A percentile compares a stretch with the other conserved stretches of the same genome.
These are phyloP conservation scores for Pestalotiopsis sp. DNA, from an alignment of 2,329 filamentous ascomycete genomes.

Conservation along the genomic window DNA sequence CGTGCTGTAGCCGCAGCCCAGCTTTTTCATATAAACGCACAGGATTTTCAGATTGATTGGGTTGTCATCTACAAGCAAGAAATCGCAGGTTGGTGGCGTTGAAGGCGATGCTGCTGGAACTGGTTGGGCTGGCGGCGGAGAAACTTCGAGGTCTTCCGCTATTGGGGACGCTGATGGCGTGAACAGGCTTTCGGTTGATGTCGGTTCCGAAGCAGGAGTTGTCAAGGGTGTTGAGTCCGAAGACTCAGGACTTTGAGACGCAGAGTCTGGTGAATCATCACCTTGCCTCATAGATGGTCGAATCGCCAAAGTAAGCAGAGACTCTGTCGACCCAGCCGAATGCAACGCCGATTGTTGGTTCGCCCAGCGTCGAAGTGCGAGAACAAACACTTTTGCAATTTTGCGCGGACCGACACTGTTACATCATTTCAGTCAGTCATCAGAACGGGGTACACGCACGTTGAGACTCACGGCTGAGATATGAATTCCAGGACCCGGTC, in stretches of 20 bases:
- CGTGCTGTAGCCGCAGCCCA: slow-evolving; percentile 32
- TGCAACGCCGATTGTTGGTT: neutral
- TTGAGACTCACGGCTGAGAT: slow-evolving; percentile 38
- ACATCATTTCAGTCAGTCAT: neutral
- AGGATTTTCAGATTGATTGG: slow-evolving; percentile 40
- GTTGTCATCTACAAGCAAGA: slow-evolving; percentile 46
- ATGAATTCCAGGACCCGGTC: slow-evolving; percentile 37
- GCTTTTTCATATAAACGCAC: slow-evolving; percentile 32
- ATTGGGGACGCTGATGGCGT: too few species aligned
- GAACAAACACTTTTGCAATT: slow-evolving; percentile 34
- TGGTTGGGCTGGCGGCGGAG: neutral
- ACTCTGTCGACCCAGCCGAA: neutral
- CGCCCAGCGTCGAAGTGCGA: neutral
- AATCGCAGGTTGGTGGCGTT: neutral
- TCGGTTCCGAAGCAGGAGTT: too few species aligned
- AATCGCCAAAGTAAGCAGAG: neutral
- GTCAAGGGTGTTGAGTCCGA: too few species aligned
- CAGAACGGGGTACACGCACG: neutral
- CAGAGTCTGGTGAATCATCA: neutral
- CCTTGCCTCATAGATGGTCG: neutral
- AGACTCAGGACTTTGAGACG: neutral
- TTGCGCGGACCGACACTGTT: slow-evolving; percentile 36
- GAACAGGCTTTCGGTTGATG: too few species aligned
- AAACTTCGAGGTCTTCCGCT: neutral
- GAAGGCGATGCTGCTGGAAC: neutral